These are phyloP conservation scores for Microcyclospora tardicrescens DNA, from an alignment of 2,329 filamentous ascomycete genomes.

Conservation along the genomic window DNA sequence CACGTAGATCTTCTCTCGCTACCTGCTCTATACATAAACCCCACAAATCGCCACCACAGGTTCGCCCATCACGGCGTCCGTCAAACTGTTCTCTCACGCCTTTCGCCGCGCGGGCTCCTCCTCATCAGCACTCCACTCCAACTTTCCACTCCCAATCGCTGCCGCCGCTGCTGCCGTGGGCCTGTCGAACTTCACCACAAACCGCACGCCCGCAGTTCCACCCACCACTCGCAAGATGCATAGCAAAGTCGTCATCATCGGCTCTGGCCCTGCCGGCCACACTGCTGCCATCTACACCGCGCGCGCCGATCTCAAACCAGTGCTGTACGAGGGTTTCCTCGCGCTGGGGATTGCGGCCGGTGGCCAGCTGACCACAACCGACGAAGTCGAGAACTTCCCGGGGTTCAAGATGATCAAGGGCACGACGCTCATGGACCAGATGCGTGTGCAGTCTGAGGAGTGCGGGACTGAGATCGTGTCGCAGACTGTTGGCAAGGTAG, in stretches of 20 bases:
- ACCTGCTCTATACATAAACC: background rate
- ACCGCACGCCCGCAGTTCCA: conserved; percentile 9
- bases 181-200: conserved; percentile 23
- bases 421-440: conserved; percentile 81
- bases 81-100: conserved; percentile 85
- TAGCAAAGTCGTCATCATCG: conserved; percentile 64
- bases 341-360: conserved; percentile 93
- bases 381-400: conserved; percentile 96
- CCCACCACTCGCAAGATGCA: conserved; percentile 57
- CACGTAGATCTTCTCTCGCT: too few species aligned
- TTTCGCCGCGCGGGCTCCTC: conserved; percentile 51
- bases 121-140: conserved; percentile 50
- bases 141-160: conserved; percentile 58
- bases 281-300: conserved; percentile 94
- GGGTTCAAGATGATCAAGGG: conserved; percentile 89
- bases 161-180: conserved; percentile 49
- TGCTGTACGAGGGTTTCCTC: conserved; percentile 95
- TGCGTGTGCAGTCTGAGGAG: conserved; percentile 79
- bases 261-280: conserved; percentile 94
- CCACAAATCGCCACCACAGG: background rate
- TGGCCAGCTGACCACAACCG: conserved; percentile 94
- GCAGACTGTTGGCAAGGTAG: conserved; percentile 82
- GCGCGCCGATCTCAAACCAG: conserved; percentile 84
- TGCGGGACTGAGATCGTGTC: conserved; percentile 90
- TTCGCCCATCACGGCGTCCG: conserved; percentile 30